Conservation (phyloP, 2,329 filamentous ascomycete species). For the Plenodomus biglobosus region DNA sequence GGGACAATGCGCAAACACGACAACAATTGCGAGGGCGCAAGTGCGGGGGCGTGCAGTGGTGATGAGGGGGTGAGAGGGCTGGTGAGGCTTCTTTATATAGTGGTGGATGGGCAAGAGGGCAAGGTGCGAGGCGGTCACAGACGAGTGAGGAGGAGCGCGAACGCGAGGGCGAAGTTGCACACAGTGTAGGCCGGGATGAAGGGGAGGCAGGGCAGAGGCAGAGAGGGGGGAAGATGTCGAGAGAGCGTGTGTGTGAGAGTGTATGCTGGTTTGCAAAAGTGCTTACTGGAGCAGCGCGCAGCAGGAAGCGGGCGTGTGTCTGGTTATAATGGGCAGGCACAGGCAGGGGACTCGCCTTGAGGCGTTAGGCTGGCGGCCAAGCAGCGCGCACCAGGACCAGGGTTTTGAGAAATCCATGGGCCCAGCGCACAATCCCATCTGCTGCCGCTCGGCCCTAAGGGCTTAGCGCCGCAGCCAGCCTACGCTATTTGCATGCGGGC, state of each 20-base stretch:
- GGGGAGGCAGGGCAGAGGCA: no score
- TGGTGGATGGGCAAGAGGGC: background rate
- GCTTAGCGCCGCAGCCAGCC: conserved; percentile 8
- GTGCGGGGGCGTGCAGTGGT: background rate
- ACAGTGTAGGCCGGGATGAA: background rate
- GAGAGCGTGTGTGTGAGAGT: no score
- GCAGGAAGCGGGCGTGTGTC: conserved; percentile 15
- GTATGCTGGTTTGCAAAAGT: conserved; percentile 5
- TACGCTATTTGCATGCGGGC: background rate
- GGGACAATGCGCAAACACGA: conserved; percentile 19
- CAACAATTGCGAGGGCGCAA: conserved; percentile 10
- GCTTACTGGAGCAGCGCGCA: conserved; percentile 14
- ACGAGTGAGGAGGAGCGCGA: background rate
- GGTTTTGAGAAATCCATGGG: conserved; percentile 20
- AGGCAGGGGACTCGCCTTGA: conserved; percentile 13
- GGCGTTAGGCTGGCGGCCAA: conserved; percentile 10
- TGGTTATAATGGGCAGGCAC: conserved; percentile 18
- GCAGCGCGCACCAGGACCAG: conserved; percentile 16
- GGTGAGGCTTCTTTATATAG: background rate
- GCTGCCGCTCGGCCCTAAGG: conserved; percentile 11
- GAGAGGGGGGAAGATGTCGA: no score
- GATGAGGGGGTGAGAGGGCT: background rate
- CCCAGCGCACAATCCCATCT: conserved; percentile 9
- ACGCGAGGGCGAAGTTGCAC: background rate
- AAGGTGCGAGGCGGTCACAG: conserved; percentile 1